Conservation (phyloP, 1,284 basidiomycete genomes). For the Rhodotorula sp. region DNA sequence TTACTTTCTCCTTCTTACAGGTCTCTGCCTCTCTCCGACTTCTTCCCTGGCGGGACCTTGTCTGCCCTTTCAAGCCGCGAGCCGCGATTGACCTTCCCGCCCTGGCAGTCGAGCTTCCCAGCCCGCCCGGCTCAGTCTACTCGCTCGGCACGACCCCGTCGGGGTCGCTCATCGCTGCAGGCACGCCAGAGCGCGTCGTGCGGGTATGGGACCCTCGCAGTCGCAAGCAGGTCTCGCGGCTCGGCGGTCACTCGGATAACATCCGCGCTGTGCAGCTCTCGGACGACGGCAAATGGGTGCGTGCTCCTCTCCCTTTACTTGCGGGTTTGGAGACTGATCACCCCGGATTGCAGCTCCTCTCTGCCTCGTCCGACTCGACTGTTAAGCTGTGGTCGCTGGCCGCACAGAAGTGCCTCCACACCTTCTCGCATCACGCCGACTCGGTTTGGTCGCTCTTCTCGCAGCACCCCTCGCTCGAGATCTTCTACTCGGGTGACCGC, state of each 20-base stretch:
- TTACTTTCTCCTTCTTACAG: slow-evolving; percentile 62
- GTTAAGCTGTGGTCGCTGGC: slow-evolving; percentile 84
- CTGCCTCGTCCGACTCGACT: slow-evolving; percentile 81
- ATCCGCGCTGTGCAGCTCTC: slow-evolving; percentile 85
- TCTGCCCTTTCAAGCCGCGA: too few species aligned
- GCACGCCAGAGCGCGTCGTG: slow-evolving; percentile 86
- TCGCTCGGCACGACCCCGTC: slow-evolving; percentile 60
- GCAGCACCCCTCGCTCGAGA: slow-evolving; percentile 79
- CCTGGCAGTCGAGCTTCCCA: slow-evolving; percentile 56
- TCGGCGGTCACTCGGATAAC: slow-evolving; percentile 96
- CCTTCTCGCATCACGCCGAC: slow-evolving; percentile 85
- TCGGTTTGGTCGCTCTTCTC: slow-evolving; percentile 94
- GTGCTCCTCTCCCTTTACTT: slow-evolving; percentile 45
- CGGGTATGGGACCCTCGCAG: slow-evolving; percentile 90
- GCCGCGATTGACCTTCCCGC: slow-evolving; percentile 64
- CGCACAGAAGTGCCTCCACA: slow-evolving; percentile 86
- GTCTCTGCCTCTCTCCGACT: too few species aligned
- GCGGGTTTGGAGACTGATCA: neutral
- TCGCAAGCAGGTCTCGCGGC: slow-evolving; percentile 62
- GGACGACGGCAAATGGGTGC: slow-evolving; percentile 76
- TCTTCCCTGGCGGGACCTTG: too few species aligned
- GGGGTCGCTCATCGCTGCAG: slow-evolving; percentile 80
- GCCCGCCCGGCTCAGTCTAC: slow-evolving; percentile 50
- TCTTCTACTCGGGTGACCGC: slow-evolving; percentile 95
- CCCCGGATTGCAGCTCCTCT: slow-evolving; percentile 65